Conservation (phyloP, 1,284 basidiomycete species). For the Peniophora sp. region DNA sequence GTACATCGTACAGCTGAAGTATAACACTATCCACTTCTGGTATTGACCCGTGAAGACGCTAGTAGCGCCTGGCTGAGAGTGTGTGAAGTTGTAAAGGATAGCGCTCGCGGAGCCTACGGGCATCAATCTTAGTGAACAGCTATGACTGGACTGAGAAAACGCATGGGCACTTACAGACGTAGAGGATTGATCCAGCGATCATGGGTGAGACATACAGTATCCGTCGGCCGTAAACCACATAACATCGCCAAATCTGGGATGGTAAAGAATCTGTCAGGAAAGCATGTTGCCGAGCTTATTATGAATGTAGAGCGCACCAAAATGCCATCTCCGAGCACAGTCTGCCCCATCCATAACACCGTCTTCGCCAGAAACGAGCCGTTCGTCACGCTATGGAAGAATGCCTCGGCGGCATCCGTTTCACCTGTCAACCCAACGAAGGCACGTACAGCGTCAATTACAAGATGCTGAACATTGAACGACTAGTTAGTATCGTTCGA, state of each 20-base stretch:
- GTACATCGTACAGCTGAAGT: background rate
- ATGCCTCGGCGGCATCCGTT: background rate
- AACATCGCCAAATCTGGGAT: background rate
- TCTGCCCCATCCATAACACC: background rate
- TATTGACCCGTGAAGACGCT: background rate
- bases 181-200: background rate
- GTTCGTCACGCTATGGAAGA: background rate
- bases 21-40: background rate
- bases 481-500: no score
- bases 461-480: background rate
- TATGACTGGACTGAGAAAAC: background rate
- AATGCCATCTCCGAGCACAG: background rate
- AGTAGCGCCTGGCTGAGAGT: background rate
- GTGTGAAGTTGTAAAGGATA: background rate
- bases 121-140: no score
- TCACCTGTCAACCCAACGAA: background rate
- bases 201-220: background rate
- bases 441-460: background rate
- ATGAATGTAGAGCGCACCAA: background rate
- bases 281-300: background rate
- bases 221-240: background rate
- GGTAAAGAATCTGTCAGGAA: no score
- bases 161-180: background rate
- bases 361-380: background rate
- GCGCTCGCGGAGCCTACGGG: background rate